Evolutionary conservation across 1,284 basidiomycete genomes (phyloP), one percentile per base, ranked within the genome.

Genomic region (Cerioporus squamosus): DNA sequence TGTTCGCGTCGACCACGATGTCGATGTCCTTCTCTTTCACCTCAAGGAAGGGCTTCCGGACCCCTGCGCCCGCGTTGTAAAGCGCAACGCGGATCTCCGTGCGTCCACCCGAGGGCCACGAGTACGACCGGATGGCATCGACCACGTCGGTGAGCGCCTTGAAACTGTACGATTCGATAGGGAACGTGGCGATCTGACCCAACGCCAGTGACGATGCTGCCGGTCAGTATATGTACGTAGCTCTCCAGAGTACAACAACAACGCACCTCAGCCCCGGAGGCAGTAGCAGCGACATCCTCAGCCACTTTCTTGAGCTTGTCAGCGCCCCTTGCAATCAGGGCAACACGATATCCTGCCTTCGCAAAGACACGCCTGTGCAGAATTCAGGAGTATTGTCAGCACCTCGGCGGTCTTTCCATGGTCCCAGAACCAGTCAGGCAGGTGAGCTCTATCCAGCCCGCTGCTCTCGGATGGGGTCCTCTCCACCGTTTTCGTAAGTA

Each of bases 41-140:
- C 17, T 89, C 79, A 23, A 93, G 72, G 80, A 93, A 93, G 1
- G 78, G 76, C 72, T 90, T 90, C 77, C 81, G 88, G 5, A 85
- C 72, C 5, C 78, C 81, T 39, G 79, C 70, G 1, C 77, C 86
- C 0, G 79, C 81, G 68, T 93, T 93, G 75, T 81, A 93, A 18
- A 93, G 68, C 1, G 87, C 90, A 5, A 79, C 87, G 22, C 85
- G 83, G 47, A 92, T 79, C 38, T 78, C 78, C 36, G 81, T 77
- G 29, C 76, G 72, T 9, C 59, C 66, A 8, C 54, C 48, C 0
- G 78, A 59, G 2, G 77, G 75, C 74, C 83, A 92, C 18, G 59
- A 45, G 46, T 75, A 77, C 22, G 72, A 62, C 52, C 80, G 81
- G 69, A 92, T 83, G 12, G 76, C 70, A 6, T 72, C 66, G 75